A percentile compares a stretch with the other conserved stretches of the same genome.
Conservation (phyloP, 768 basidiomycete species). For the Mycena chlorophos region DNA sequence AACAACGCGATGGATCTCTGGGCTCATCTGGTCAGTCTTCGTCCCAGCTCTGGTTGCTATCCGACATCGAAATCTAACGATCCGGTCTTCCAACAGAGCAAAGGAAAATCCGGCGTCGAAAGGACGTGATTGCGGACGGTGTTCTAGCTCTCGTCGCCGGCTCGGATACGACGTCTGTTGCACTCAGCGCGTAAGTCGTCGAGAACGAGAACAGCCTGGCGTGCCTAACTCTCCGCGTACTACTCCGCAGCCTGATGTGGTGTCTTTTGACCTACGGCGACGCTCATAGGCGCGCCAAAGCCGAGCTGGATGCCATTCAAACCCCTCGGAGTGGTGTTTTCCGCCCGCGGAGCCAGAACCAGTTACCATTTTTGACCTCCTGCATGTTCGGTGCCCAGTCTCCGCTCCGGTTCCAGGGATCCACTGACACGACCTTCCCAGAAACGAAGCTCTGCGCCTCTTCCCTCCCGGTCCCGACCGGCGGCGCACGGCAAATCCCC, state of each 20-base stretch:
- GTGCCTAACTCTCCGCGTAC: slow-evolving; percentile 24
- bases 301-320: background rate
- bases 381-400: background rate
- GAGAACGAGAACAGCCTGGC: no score
- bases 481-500: slow-evolving; percentile 25
- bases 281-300: background rate
- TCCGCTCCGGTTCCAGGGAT: background rate
- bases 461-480: slow-evolving; percentile 37
- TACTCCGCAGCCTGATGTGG: background rate
- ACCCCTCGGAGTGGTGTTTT: background rate
- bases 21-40: slow-evolving; percentile 39
- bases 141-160: slow-evolving; percentile 46
- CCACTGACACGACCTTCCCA: slow-evolving; percentile 13
- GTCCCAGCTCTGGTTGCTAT: background rate
- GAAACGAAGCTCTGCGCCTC: slow-evolving; percentile 43
- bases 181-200: slow-evolving; percentile 35
- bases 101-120: slow-evolving; percentile 34
- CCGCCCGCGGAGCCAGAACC: background rate
- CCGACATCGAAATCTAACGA: background rate
- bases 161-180: slow-evolving; percentile 44
- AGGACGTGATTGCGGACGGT: slow-evolving; percentile 41
- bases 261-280: background rate
- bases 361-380: background rate
- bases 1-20: slow-evolving; percentile 44
- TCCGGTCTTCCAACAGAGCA: slow-evolving; percentile 37